Evolutionary conservation across 441 rosid genomes (phyloP), one percentile per base, ranked within the genome.

Genomic region (Raphanus hybrid): DNA sequence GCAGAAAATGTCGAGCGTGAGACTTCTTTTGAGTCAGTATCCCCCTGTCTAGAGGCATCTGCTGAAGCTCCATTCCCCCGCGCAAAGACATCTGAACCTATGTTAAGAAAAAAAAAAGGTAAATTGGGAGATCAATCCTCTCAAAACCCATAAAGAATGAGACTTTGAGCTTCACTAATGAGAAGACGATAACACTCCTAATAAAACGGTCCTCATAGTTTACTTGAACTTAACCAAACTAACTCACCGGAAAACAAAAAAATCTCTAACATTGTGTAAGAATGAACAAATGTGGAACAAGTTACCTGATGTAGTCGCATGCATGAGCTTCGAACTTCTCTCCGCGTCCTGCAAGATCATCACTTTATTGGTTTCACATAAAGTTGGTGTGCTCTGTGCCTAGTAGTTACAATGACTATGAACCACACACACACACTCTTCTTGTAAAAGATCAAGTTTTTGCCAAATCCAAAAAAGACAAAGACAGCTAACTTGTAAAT

Each of bases 1-100:
- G 77, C 27, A 71, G 85, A 70, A 80, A 90, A 91, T n/a, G 85
- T 77, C 18, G 91, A 82, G 63, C 79, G 83, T n/a, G 83, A 63
- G 64, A 72, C 75, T 62, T 75, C 85, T 68, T 78, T 79, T 15
- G 80, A 68, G 59, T 79, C 75, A 76, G 82, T 35, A 79, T 67
- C 64, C 75, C 67, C 77, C 70, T 76, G 81, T 73, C 78, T 80
- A 71, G 70, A 82, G 50, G 70, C 43, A 1, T 74, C 85, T 66
- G 74, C 72, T 37, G 80, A 68, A 61, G 76, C 71, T 75, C 82
- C 48, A 81, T 70, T 74, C 78, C 77, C 79, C 70, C 74, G 79
- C 61, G 59, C 71, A 63, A 68, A 77, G 52, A 73, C 87, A 81
- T 85, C 83, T 63, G 83, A 71, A 82, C 86, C 92, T 88, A 79